A percentile compares a stretch with the other conserved stretches of the same genome.
Evolutionary conservation across 2,329 filamentous ascomycete species (phyloP).

Genomic region (Phyllosticta citriasiana): DNA sequence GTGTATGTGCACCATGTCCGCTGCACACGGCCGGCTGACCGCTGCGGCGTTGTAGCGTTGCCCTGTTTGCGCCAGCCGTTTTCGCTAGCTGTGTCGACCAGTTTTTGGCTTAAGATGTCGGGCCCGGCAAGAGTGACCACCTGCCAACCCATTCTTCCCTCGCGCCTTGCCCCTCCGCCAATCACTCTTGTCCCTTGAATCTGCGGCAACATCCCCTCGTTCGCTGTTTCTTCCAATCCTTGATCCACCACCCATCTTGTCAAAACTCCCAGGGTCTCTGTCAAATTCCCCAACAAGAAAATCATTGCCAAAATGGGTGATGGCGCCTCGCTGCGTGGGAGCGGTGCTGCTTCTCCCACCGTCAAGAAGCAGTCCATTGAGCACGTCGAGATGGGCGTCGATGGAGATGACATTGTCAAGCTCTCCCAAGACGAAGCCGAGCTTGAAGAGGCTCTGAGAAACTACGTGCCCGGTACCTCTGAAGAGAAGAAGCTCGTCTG

Average conservation of each 20-base stretch:
- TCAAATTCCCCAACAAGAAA: not conserved
- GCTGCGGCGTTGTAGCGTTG: not conserved
- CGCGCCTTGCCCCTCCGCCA: not conserved
- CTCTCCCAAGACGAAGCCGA: not conserved
- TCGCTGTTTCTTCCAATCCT: not conserved
- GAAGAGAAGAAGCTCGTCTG: slow-evolving; percentile 50
- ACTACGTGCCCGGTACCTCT: slow-evolving; percentile 8
- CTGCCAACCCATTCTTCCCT: not conserved
- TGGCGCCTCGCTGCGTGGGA: not conserved
- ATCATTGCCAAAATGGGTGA: not conserved
- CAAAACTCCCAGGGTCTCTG: not conserved
- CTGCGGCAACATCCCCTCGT: not conserved
- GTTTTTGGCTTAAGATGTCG: not conserved
- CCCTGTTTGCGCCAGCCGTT: not conserved
- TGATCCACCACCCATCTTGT: not conserved
- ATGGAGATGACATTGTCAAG: not conserved
- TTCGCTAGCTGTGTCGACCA: not conserved
- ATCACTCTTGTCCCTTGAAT: not conserved
- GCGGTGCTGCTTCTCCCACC: not conserved
- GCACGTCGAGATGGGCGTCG: slow-evolving; percentile 5
- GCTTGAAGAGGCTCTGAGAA: slow-evolving; percentile 8
- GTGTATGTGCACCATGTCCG: not conserved
- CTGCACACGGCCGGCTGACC: not conserved
- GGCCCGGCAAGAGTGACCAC: not conserved
- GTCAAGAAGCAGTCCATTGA: not conserved